Conservation (phyloP, 371 early-diverging fungal species). For the Actinomortierella ambigua region DNA sequence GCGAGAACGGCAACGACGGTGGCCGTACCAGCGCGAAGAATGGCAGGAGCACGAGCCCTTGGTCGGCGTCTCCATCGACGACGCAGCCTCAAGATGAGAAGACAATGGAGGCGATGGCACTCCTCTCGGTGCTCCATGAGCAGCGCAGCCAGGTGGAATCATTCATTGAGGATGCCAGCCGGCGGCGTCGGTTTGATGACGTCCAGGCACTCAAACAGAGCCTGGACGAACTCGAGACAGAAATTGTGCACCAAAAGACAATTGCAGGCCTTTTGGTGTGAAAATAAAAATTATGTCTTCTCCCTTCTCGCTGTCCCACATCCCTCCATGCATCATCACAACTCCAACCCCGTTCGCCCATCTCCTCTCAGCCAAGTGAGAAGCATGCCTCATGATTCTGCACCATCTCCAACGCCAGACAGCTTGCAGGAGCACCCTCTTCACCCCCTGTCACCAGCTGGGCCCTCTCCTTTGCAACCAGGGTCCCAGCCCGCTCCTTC, state of each 20-base stretch:
- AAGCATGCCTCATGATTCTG: no score
- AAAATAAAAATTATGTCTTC: no score
- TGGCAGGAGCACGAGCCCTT: background rate
- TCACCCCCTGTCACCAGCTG: no score
- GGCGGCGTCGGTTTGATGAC: slow-evolving; percentile 83
- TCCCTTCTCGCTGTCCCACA: no score
- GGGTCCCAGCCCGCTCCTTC: no score
- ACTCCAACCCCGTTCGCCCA: no score
- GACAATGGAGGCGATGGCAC: slow-evolving; percentile 53
- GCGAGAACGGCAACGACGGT: slow-evolving; percentile 6
- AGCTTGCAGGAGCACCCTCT: no score
- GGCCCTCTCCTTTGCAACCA: no score
- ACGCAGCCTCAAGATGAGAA: slow-evolving; percentile 26
- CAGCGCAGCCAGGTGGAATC: slow-evolving; percentile 70
- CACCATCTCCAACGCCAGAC: no score
- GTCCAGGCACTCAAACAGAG: slow-evolving; percentile 73
- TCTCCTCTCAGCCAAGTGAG: no score
- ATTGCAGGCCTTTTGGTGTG: no score
- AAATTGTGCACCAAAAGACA: slow-evolving; percentile 50
- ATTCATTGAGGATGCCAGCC: slow-evolving; percentile 75
- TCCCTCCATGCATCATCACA: no score
- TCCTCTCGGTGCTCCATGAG: slow-evolving; percentile 72
- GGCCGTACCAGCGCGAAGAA: slow-evolving; percentile 13
- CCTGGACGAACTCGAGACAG: slow-evolving; percentile 73
- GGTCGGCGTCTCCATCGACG: slow-evolving; percentile 13